Evolutionary conservation across 768 basidiomycete species (phyloP), one percentile per base, ranked within the genome.

Genomic region (Pleurotus platypus): DNA sequence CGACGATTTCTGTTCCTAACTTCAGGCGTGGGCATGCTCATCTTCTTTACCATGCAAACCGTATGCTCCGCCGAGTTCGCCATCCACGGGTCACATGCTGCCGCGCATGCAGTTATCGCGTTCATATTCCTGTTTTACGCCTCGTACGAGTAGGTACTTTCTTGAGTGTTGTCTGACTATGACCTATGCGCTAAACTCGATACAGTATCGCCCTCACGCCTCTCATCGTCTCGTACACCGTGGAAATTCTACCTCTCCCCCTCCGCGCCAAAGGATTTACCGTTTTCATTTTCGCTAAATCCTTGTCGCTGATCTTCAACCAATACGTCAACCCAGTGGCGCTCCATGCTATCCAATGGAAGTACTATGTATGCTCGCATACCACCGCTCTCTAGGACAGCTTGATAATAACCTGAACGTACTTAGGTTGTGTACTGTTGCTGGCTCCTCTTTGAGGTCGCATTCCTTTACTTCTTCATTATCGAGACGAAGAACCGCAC

Each of bases 201-300:
- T 9, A 18, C 60, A 83, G 81, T 65, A 66, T 93, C 42, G 90
- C 90, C 12, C 92, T 91, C 76, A 86, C 88, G 4, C 92, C 93
- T 5, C 86, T 94, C 59, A 86, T 92, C 61, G 86, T 93, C 55
- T 83, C 87, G 0, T 94, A 94, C 75, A 89, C 91, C 46, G 80
- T 94, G 61, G 93, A 95, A 71, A 94, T 94, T 71, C 75, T 94
- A 51, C 92, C 92, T 2, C 93, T 80, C 75, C 72, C 75, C 26
- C 75, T 94, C 57, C 90, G 92, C 69, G 91, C 91, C 61, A 93
- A 92, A 77, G 90, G 91, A 54, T 86, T 90, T 76, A 87, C 79
- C 62, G 65, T 92, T 55, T 90, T 93, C 78, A 87, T 83, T 71
- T 88, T 93, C 68, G 73, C 81, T 57, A 82, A 91, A 67, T 90